Evolutionary conservation across 352 stramenopile species (phyloP).

Genomic region (Globisporangium mamillatum): DNA sequence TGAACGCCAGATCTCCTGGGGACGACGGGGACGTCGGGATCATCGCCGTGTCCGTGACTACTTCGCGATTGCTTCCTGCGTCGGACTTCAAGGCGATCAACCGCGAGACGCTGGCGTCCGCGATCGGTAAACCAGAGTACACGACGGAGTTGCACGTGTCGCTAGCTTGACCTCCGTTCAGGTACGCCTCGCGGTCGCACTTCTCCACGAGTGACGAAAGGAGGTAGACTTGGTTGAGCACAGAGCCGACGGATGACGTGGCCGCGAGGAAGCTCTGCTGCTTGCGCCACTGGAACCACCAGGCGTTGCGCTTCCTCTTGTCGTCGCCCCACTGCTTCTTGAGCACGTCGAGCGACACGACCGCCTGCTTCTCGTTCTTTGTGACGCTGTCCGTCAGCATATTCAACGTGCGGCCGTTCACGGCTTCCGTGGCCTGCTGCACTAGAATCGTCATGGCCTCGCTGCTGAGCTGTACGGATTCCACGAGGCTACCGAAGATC

Average conservation of each 20-base stretch:
- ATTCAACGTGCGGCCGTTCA: not conserved
- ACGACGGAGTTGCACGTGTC: slow-evolving; percentile 1
- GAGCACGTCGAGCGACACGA: not conserved
- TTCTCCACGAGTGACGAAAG: slow-evolving; percentile 1
- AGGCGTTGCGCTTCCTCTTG: not conserved
- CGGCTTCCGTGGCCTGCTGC: not conserved
- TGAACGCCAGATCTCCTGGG: slow-evolving; percentile 3
- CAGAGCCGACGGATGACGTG: not conserved
- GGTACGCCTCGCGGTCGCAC: slow-evolving; percentile 2
- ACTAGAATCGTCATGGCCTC: not conserved
- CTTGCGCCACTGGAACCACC: slow-evolving; percentile 3
- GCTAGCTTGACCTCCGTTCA: not conserved
- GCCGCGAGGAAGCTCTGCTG: not conserved
- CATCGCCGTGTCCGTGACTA: not conserved
- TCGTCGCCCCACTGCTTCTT: slow-evolving; percentile 4
- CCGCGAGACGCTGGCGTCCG: slow-evolving; percentile 1
- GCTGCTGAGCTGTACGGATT: not conserved
- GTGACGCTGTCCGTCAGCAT: not conserved
- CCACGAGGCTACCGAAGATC: slow-evolving; percentile 1
- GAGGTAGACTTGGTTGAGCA: slow-evolving; percentile 1
- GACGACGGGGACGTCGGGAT: not conserved
- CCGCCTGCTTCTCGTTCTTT: not conserved
- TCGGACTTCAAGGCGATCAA: not conserved
- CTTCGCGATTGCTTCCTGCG: not conserved
- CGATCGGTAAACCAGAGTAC: slow-evolving; percentile 2